A percentile compares a stretch with the other conserved stretches of the same genome.
These are phyloP conservation scores for Acacia melanoxylon DNA, from an alignment of 306 rosid species.

Conservation along the genomic window DNA sequence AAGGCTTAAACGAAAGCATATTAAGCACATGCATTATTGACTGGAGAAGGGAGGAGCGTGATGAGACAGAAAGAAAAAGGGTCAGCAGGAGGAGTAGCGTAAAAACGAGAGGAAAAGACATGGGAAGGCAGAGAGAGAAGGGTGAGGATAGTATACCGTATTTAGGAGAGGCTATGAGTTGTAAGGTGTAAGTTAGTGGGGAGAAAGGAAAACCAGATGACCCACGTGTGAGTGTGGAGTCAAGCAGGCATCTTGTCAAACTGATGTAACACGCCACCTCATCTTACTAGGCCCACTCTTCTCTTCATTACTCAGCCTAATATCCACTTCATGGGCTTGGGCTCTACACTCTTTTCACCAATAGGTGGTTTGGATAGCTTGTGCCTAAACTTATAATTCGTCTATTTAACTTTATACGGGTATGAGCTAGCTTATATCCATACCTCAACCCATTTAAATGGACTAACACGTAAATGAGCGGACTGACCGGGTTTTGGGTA, in stretches of 20 bases:
- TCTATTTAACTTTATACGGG: too few relatives aligned
- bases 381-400: too few relatives aligned
- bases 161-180: not conserved
- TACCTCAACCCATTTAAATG: too few relatives aligned
- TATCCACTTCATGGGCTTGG: not conserved
- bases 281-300: not conserved
- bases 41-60: not conserved
- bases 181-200: not conserved
- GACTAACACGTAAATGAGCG: too few relatives aligned
- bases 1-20: not conserved
- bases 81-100: not conserved
- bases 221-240: not conserved
- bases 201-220: conserved; percentile 19
- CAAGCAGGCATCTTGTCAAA: conserved; percentile 27
- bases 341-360: not conserved
- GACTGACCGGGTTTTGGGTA: too few relatives aligned
- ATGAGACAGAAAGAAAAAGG: not conserved
- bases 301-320: not conserved
- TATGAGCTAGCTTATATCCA: too few relatives aligned
- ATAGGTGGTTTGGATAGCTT: too few relatives aligned
- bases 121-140: not conserved
- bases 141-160: not conserved
- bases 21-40: not conserved
- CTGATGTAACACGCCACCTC: conserved; percentile 1
- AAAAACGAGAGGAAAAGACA: not conserved